These are phyloP conservation scores for Jacaranda copaia DNA, from an alignment of 257 asterid species.

Conservation along the genomic window DNA sequence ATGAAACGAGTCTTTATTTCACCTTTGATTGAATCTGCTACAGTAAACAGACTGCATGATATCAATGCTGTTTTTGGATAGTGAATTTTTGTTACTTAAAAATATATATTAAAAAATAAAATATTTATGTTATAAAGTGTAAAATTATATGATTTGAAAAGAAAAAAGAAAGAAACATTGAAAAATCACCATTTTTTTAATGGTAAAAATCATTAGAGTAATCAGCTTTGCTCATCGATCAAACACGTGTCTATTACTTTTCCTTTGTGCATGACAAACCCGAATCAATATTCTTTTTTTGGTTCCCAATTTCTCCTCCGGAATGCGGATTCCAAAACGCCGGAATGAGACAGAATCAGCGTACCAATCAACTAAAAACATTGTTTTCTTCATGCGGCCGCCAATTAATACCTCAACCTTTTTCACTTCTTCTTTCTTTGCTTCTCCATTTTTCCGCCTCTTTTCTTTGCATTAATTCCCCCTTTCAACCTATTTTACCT, in stretches of 20 bases:
- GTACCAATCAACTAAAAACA: slow-evolving; percentile 7
- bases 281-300: too few relatives aligned
- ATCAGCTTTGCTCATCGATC: not conserved
- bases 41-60: too few relatives aligned
- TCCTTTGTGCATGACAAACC: too few relatives aligned
- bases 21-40: too few relatives aligned
- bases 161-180: too few relatives aligned
- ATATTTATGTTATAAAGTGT: too few relatives aligned
- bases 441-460: slow-evolving; percentile 23
- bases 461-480: not conserved
- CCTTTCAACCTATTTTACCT: not conserved
- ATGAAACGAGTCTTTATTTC: too few relatives aligned
- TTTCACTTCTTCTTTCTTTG: not conserved
- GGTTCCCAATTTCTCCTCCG: too few relatives aligned
- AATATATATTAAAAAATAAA: too few relatives aligned
- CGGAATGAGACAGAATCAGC: slow-evolving; percentile 18
- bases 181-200: not conserved
- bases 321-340: not conserved
- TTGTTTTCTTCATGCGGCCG: not conserved
- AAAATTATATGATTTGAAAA: too few relatives aligned
- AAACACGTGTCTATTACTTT: not conserved
- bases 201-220: not conserved
- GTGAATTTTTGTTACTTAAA: too few relatives aligned
- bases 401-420: not conserved
- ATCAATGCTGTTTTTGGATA: too few relatives aligned